Conservation (phyloP, 1,284 basidiomycete species). For the Veloboletus limbatus region DNA sequence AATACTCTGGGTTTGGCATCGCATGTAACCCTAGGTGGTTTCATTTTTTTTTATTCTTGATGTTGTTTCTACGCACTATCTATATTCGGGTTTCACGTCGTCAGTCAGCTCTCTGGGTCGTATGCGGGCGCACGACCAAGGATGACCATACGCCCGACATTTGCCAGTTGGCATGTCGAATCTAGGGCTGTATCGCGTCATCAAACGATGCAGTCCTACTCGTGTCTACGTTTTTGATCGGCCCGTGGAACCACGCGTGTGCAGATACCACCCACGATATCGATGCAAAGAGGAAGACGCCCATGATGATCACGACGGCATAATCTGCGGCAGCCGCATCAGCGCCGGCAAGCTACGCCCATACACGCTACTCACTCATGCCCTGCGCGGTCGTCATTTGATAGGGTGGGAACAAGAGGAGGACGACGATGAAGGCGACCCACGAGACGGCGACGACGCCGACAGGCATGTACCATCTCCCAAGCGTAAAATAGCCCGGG, state of each 20-base stretch:
- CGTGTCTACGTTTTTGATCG: constrained; percentile 50
- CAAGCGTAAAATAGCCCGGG: constrained; percentile 60
- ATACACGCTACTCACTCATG: constrained; percentile 49
- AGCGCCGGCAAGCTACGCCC: neutral
- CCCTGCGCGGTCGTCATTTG: constrained; percentile 41
- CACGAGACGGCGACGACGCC: constrained; percentile 61
- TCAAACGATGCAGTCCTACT: constrained; percentile 16
- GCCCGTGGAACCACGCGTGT: constrained; percentile 67
- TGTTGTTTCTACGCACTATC: no score
- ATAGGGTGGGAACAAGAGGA: constrained; percentile 58
- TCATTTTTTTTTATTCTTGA: no score
- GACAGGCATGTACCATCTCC: constrained; percentile 57
- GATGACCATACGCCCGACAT: no score
- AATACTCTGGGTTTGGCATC: neutral
- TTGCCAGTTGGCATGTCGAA: no score
- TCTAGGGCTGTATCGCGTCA: constrained; percentile 18
- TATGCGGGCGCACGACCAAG: no score
- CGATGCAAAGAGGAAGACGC: constrained; percentile 61
- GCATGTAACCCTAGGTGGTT: neutral
- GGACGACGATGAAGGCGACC: constrained; percentile 60
- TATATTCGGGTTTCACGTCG: no score
- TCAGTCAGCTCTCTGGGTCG: no score
- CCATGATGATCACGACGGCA: constrained; percentile 61
- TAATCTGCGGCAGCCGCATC: constrained; percentile 48
- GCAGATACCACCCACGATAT: constrained; percentile 66